Conservation (phyloP, 2,329 filamentous ascomycete species). For the Cordyceps fumosorosea region DNA sequence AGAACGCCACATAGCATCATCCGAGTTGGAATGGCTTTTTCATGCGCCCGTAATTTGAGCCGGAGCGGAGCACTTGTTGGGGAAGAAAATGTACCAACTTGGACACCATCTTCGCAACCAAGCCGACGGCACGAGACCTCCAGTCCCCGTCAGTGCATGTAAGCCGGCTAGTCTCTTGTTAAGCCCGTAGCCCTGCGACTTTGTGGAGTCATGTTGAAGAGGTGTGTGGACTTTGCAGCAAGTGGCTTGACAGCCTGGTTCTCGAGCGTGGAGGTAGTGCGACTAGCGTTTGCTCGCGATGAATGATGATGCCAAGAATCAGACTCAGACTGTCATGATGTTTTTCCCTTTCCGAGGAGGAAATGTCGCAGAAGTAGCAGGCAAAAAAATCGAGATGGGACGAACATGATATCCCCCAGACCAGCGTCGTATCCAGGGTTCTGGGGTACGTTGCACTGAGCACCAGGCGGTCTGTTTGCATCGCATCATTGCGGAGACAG, state of each 20-base stretch:
- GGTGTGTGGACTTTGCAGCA: not conserved
- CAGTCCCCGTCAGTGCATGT: not conserved
- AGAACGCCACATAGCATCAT: not conserved
- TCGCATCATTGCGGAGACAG: not conserved
- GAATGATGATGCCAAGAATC: no score
- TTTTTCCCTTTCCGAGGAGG: not conserved
- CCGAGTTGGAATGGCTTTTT: not conserved
- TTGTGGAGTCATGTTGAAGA: slow-evolving; percentile 1
- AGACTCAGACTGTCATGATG: no score
- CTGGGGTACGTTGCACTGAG: slow-evolving; percentile 6
- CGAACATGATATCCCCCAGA: not conserved
- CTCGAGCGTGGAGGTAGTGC: not conserved
- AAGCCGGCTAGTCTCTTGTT: not conserved
- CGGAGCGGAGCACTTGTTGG: not conserved
- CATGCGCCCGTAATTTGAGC: not conserved
- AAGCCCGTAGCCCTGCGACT: not conserved
- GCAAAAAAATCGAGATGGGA: not conserved
- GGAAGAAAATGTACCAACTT: not conserved
- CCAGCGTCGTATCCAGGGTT: not conserved
- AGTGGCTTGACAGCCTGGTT: slow-evolving; percentile 3
- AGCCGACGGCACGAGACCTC: not conserved
- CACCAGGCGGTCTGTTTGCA: not conserved
- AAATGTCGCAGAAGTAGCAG: not conserved
- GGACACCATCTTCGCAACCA: not conserved
- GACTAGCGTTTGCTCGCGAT: not conserved